phyloP scores from a whole-genome alignment of 2,329 filamentous ascomycete genomes.

The Purpureocillium lavendulum region DNA sequence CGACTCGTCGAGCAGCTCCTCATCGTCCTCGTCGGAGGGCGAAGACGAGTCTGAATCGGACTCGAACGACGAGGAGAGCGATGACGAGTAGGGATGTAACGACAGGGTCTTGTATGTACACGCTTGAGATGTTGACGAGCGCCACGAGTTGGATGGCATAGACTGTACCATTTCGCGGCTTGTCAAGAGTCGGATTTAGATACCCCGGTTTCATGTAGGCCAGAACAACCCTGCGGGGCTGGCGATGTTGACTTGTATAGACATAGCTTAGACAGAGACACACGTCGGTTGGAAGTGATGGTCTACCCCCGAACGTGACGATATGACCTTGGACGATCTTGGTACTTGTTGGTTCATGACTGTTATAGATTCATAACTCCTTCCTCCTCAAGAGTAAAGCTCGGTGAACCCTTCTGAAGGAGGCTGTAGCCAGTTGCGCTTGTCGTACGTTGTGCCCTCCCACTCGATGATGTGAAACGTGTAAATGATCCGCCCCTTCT shows the following conservation, averaged over 20 bases:
- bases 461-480: slow-evolving; percentile 97
- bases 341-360: too few relatives aligned
- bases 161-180: slow-evolving; percentile 8
- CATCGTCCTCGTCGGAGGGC: slow-evolving; percentile 30
- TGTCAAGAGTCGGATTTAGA: slow-evolving; percentile 4
- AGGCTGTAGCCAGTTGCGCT: slow-evolving; percentile 88
- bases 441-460: slow-evolving; percentile 65
- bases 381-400: slow-evolving; percentile 36
- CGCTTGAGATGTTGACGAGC: slow-evolving; percentile 2
- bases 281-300: not conserved
- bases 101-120: too few relatives aligned
- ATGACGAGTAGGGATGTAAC: not conserved
- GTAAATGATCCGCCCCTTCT: slow-evolving; percentile 86
- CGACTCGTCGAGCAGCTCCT: slow-evolving; percentile 32
- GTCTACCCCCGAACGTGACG: too few relatives aligned
- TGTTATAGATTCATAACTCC: too few relatives aligned
- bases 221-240: slow-evolving; percentile 5
- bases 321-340: too few relatives aligned
- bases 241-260: slow-evolving; percentile 2
- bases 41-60: slow-evolving; percentile 25
- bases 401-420: slow-evolving; percentile 70
- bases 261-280: slow-evolving; percentile 2
- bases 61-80: slow-evolving; percentile 7
- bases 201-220: slow-evolving; percentile 5
- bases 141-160: not conserved